These are phyloP conservation scores for Helotiales sp. DNA, from an alignment of 2,329 filamentous ascomycete genomes.

Conservation along the genomic window DNA sequence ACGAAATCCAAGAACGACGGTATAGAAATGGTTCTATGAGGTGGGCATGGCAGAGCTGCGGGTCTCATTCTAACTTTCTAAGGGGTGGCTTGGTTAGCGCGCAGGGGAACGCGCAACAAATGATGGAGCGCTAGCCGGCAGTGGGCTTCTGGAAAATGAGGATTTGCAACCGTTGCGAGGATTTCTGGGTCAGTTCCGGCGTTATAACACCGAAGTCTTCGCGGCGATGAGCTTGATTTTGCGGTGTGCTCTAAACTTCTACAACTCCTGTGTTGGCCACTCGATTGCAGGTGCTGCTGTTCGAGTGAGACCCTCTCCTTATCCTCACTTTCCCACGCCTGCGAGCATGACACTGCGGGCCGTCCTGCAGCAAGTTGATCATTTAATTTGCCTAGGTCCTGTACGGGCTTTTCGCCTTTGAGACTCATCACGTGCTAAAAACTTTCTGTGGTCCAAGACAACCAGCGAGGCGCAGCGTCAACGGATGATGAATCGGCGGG, in stretches of 20 bases:
- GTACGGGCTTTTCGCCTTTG: not conserved
- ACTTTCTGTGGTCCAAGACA: slow-evolving; percentile 5
- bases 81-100: not conserved
- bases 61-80: slow-evolving; percentile 1
- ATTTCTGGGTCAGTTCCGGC: not conserved
- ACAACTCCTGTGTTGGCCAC: not conserved
- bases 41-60: slow-evolving; percentile 1
- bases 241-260: not conserved
- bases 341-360: not conserved
- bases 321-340: not conserved
- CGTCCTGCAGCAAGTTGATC: not conserved
- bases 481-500: slow-evolving; percentile 3
- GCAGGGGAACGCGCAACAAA: slow-evolving; percentile 4
- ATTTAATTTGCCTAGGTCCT: not conserved
- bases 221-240: not conserved
- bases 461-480: slow-evolving; percentile 8
- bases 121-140: not conserved
- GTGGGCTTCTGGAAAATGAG: slow-evolving; percentile 7
- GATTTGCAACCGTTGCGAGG: slow-evolving; percentile 14
- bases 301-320: not conserved
- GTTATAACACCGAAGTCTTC: not conserved
- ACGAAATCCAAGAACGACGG: not conserved
- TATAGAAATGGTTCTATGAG: slow-evolving; percentile 1
- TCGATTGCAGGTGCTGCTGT: not conserved
- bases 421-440: not conserved